Conservation (phyloP, 2,329 filamentous ascomycete species). For the Pestalotiopsis sp. region DNA sequence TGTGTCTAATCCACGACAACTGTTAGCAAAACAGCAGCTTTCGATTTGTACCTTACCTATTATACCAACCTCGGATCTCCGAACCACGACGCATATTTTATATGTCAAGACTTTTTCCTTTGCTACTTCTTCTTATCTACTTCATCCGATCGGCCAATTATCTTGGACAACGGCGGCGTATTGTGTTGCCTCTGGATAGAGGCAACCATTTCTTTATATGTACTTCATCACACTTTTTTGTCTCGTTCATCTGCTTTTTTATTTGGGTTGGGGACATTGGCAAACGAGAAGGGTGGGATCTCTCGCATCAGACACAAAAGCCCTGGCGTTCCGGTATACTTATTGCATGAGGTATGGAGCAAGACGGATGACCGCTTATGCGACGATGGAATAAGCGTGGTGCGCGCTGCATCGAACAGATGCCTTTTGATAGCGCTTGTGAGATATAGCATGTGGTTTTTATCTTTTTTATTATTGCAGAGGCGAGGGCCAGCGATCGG, state of each 20-base stretch:
- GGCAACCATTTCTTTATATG: conserved; percentile 7
- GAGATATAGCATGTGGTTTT: conserved; percentile 1
- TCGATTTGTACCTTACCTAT: conserved; percentile 11
- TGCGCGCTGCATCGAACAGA: conserved; percentile 3
- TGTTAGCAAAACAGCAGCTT: not conserved
- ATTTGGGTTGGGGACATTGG: conserved; percentile 9
- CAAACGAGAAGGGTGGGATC: conserved; percentile 11
- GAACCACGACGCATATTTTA: conserved; percentile 1
- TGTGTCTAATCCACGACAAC: conserved; percentile 14
- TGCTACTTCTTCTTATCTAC: not conserved
- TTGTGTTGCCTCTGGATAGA: conserved; percentile 9
- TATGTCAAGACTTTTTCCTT: conserved; percentile 4
- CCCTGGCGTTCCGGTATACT: conserved; percentile 16
- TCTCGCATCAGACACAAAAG: conserved; percentile 12
- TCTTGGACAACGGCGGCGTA: conserved; percentile 14
- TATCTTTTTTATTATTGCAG: not conserved
- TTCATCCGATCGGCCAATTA: conserved; percentile 12
- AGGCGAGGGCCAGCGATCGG: conserved; percentile 14
- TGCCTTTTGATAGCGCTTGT: conserved; percentile 7
- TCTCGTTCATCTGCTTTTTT: not conserved
- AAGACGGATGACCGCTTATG: conserved; percentile 14
- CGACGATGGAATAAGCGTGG: conserved; percentile 12
- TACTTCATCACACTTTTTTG: not conserved
- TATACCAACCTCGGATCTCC: not conserved
- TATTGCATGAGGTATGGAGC: conserved; percentile 14